Evolutionary conservation across 306 rosid genomes (phyloP), one percentile per base, ranked within the genome.

Genomic region (Fagus sylvatica): DNA sequence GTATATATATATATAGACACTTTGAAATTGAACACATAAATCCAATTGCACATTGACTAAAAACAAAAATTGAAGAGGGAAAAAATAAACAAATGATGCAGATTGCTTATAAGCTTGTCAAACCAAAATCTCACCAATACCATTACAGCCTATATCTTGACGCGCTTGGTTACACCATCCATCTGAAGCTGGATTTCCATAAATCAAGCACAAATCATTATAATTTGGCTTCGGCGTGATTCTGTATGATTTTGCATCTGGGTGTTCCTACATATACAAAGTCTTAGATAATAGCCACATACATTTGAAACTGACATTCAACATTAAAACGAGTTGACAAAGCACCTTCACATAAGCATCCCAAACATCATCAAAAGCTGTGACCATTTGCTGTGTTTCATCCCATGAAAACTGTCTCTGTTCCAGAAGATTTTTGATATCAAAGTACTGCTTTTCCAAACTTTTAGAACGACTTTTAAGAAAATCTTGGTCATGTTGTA

Each of bases 391-490:
- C 46, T 49, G 76, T 57, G 64, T 53, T 84, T 86, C 90, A 74
- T 89, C 84, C 93, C 90, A 89, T 80, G 81, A 86, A 74, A 89
- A 89, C 28, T 85, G 88, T 66, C 78, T 74, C 69, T 74, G 86
- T 51, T 78, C 69, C 75, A 89, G 87, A 80, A 86, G 73, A 76
- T 75, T 80, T 80, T 84, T 82, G 83, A 85, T 64, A 16, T 64
- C 70, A 36, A 15, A 15, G 70, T 64, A 36, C 48, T 64, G 70
- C 70, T 64, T 36, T 36, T 64, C 70, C 30, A 64, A 64, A 16
- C 30, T 64, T 64, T 30, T 64, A 16, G 15, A 64, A 64, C 17
- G 30, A 16, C 11, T 16, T 42, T 36, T 64, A 12, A 64, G 70
- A 17, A 36, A 64, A 36, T 64, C 48, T 75, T 46, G 15, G 48